Conservation (phyloP, 2,329 filamentous ascomycete genomes). For the Coniella vitis region DNA sequence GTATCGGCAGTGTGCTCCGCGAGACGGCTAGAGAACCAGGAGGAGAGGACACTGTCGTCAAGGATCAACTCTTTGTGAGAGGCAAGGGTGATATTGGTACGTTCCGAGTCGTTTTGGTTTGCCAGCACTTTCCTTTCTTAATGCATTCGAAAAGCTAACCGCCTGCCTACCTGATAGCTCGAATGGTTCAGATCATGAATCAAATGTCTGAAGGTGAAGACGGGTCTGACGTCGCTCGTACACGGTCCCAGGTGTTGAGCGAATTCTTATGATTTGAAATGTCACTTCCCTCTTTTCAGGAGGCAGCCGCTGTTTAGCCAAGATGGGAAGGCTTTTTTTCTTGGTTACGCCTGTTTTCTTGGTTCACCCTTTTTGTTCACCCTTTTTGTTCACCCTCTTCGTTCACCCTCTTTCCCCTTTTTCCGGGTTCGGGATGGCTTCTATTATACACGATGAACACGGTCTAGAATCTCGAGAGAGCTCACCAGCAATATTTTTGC, state of each 20-base stretch:
- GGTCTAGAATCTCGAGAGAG: too few species aligned
- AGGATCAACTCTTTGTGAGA: slow-evolving; percentile 53
- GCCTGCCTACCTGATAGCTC: slow-evolving; percentile 31
- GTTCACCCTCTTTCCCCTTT: too few species aligned
- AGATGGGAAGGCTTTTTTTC: too few species aligned
- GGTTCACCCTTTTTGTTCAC: too few species aligned
- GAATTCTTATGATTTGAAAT: slow-evolving; percentile 35
- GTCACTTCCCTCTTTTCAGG: background rate
- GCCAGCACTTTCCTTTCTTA: too few species aligned
- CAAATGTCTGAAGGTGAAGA: slow-evolving; percentile 47
- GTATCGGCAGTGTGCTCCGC: slow-evolving; percentile 54
- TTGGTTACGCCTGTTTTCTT: too few species aligned
- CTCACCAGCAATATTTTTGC: too few species aligned
- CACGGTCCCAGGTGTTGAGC: slow-evolving; percentile 51
- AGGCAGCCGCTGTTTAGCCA: too few species aligned
- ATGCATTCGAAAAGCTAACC: too few species aligned
- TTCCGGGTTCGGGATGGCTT: too few species aligned
- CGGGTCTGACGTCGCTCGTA: slow-evolving; percentile 52
- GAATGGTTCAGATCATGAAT: slow-evolving; percentile 60
- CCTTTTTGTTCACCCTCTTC: too few species aligned
- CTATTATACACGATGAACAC: too few species aligned
- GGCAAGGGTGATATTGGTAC: slow-evolving; percentile 55
- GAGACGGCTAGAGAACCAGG: slow-evolving; percentile 42
- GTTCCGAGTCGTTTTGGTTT: slow-evolving; percentile 22
- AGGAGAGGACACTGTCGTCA: slow-evolving; percentile 37